These are phyloP conservation scores for Cryomyces minteri DNA, from an alignment of 495 filamentous ascomycete species.

Conservation along the genomic window DNA sequence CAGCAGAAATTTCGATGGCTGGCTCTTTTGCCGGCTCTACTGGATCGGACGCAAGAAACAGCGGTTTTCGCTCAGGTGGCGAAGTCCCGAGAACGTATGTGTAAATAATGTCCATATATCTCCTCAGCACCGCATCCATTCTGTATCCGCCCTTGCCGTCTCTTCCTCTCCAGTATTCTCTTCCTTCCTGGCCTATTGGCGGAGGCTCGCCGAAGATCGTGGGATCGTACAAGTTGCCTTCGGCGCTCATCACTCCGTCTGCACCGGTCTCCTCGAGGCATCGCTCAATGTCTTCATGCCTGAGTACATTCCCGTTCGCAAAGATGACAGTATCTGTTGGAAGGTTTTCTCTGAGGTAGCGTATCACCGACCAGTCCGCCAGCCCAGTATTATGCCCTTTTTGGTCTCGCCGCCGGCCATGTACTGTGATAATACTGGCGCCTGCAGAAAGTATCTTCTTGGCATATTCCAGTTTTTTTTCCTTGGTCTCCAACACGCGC, in stretches of 20 bases:
- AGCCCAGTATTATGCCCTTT: conserved; percentile 92
- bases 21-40: not conserved
- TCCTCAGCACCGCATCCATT: conserved; percentile 68
- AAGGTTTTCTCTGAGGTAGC: conserved; percentile 65
- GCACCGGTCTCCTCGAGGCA: conserved; percentile 77
- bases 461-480: conserved; percentile 78
- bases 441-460: conserved; percentile 74
- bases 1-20: not conserved
- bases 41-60: conserved; percentile 53
- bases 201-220: conserved; percentile 62
- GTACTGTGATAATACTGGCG: conserved; percentile 81
- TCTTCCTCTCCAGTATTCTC: conserved; percentile 70
- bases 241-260: conserved; percentile 89
- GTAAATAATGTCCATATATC: conserved; percentile 83
- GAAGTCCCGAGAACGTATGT: conserved; percentile 44
- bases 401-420: conserved; percentile 76
- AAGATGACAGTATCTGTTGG: conserved; percentile 83
- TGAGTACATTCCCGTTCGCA: conserved; percentile 88
- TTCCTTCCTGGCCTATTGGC: conserved; percentile 37
- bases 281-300: conserved; percentile 55
- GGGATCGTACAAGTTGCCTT: conserved; percentile 84
- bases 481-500: conserved; percentile 68
- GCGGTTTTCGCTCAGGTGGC: conserved; percentile 42
- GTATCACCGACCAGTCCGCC: conserved; percentile 75
- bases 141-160: conserved; percentile 75